Conservation (phyloP, 2,329 filamentous ascomycete genomes). For the Colletotrichum tropicicola region DNA sequence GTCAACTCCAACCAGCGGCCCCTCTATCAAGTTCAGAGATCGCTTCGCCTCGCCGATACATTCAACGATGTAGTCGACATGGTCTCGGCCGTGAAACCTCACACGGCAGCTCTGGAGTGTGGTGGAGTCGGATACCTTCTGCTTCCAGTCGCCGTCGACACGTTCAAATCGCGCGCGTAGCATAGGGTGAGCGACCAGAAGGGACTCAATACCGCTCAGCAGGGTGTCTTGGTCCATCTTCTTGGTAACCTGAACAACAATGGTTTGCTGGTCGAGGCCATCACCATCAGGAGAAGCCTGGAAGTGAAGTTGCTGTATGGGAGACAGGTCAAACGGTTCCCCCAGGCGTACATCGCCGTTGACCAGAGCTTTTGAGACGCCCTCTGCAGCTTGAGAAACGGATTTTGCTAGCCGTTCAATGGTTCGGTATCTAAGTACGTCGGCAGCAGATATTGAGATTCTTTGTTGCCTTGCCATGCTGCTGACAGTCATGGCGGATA, state of each 20-base stretch:
- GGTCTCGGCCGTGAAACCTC: conserved; percentile 7
- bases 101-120: background rate
- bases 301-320: conserved; percentile 19
- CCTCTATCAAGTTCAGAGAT: background rate
- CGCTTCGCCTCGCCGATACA: conserved; percentile 14
- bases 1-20: background rate
- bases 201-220: background rate
- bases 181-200: conserved; percentile 3
- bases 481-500: conserved; percentile 17
- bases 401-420: background rate
- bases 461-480: background rate
- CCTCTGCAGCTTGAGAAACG: background rate
- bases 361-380: background rate
- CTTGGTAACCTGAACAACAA: background rate
- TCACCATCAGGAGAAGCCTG: conserved; percentile 3
- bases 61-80: background rate
- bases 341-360: background rate
- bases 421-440: background rate
- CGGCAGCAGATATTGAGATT: background rate
- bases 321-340: background rate
- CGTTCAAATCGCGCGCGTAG: conserved; percentile 1
- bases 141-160: conserved; percentile 1
- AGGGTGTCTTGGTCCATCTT: background rate
- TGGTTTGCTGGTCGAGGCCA: conserved; percentile 8
- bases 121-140: background rate